Base-by-base conservation (phyloP, 2,329 filamentous ascomycete species). In the Teratosphaeria destructans region DNA sequence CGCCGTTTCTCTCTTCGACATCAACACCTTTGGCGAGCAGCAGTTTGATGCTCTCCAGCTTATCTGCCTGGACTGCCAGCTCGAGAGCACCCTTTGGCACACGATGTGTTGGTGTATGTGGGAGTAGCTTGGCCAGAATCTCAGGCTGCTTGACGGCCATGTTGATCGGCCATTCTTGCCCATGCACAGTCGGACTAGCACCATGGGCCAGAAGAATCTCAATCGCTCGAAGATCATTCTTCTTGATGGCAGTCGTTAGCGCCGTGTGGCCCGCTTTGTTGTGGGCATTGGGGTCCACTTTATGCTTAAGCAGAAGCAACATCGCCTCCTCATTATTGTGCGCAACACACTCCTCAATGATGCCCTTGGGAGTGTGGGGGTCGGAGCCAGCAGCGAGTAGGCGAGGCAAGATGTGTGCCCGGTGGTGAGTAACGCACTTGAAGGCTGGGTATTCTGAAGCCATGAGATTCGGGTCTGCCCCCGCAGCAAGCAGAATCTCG, bases 1-100 rank as follows among this genome's bases (percentile, higher is more conserved):
- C 86, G 23, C 85, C 85, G 67, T 86, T 88, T 73, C 85, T 85
- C 73, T 87, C 86, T 70, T 88, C 85, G 58, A 88, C 84, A 49
- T 79, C 85, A 19, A 88, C 82, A 14, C 86, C 86, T 0, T 85
- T 83, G 16, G 76, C 77, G 16, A 88, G 76, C 37, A 88, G 78
- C 54, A 87, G 73, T 72, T 86, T 86, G 72, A 89, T 78, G 39
- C 81, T 85, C 61, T 87, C 84, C 14, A 88, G 77, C 71, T 88
- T 79, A 70, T 86, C 81, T 19, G 85, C 85, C 0, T 81, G 78
- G 7, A 88, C 85, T 1, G 85, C 85, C 77, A 84, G 82, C 67
- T 88, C 85, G 70, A 88, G 78, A 0, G 87, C 81, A 6, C 85
- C 85, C 71, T 85, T 85, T 75, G 85, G 84, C 4, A 82, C 80